These are phyloP conservation scores for Cydonia oblonga DNA, from an alignment of 331 rosid genomes.

Conservation along the genomic window DNA sequence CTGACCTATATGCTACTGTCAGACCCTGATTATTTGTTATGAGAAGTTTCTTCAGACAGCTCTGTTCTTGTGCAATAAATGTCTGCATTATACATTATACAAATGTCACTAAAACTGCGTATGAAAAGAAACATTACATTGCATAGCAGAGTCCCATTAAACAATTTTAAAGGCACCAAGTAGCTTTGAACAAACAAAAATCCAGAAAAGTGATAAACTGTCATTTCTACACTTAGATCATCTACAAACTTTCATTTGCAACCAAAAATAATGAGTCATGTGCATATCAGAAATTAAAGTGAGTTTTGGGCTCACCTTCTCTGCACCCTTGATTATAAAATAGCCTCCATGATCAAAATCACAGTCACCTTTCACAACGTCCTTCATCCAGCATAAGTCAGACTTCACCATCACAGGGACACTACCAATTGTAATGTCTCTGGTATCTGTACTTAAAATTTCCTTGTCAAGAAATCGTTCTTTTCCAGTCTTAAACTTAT, in stretches of 20 bases:
- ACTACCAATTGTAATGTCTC: conserved; percentile 58
- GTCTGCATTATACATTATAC: conserved; percentile 42
- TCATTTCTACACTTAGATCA: not conserved
- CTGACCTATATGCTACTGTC: conserved; percentile 63
- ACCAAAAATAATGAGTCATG: not conserved
- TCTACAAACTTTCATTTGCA: not conserved
- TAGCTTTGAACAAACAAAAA: not conserved
- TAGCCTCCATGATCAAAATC: conserved; percentile 92
- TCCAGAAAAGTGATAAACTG: not conserved
- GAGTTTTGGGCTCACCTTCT: conserved; percentile 47
- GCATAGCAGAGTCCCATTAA: not conserved
- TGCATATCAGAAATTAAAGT: not conserved
- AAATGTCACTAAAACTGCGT: not conserved
- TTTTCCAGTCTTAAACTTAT: conserved; percentile 79
- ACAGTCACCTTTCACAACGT: conserved; percentile 55
- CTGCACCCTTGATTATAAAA: conserved; percentile 85
- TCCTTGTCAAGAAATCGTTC: conserved; percentile 41
- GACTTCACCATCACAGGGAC: conserved; percentile 93
- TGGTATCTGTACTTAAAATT: conserved; percentile 18
- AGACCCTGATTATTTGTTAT: conserved; percentile 44
- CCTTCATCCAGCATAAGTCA: conserved; percentile 84
- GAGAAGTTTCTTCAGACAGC: conserved; percentile 66
- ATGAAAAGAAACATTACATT: not conserved
- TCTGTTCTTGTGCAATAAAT: conserved; percentile 89
- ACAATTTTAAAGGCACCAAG: not conserved